Conservation (phyloP, 2,329 filamentous ascomycete species). For the Helotiales sp. region DNA sequence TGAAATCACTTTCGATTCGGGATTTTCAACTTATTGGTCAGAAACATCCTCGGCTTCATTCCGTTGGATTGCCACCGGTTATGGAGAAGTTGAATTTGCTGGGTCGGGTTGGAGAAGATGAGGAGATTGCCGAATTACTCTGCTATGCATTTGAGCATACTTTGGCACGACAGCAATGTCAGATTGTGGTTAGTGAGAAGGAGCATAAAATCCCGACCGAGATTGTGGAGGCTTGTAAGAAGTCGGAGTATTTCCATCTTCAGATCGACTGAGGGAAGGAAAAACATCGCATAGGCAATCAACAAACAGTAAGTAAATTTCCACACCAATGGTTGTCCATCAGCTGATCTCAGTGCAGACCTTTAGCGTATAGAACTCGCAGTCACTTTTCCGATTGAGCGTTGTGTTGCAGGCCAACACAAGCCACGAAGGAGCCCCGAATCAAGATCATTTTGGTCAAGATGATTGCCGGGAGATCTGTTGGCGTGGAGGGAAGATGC, state of each 20-base stretch:
- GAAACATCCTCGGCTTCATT: slow-evolving; percentile 45
- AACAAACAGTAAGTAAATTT: neutral
- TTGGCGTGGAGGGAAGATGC: neutral
- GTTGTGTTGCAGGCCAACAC: neutral
- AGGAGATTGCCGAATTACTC: slow-evolving; percentile 47
- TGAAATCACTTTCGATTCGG: slow-evolving; percentile 44
- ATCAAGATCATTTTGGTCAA: too few relatives aligned
- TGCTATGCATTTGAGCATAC: slow-evolving; percentile 43
- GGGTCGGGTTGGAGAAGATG: slow-evolving; percentile 46
- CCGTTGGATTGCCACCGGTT: slow-evolving; percentile 47
- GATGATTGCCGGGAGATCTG: neutral
- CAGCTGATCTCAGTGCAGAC: neutral
- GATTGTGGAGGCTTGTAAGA: neutral
- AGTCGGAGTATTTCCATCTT: neutral
- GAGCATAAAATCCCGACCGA: neutral
- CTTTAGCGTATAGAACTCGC: neutral
- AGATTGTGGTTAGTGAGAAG: neutral
- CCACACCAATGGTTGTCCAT: neutral
- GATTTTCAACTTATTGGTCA: slow-evolving; percentile 51
- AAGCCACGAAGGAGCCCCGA: too few relatives aligned
- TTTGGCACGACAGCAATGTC: slow-evolving; percentile 29
- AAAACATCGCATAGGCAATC: neutral
- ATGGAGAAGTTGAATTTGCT: slow-evolving; percentile 48
- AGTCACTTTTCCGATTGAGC: neutral
- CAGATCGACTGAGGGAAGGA: neutral